Evolutionary conservation across 352 stramenopile genomes (phyloP).

Genomic region (Phytophthora podocarpi): DNA sequence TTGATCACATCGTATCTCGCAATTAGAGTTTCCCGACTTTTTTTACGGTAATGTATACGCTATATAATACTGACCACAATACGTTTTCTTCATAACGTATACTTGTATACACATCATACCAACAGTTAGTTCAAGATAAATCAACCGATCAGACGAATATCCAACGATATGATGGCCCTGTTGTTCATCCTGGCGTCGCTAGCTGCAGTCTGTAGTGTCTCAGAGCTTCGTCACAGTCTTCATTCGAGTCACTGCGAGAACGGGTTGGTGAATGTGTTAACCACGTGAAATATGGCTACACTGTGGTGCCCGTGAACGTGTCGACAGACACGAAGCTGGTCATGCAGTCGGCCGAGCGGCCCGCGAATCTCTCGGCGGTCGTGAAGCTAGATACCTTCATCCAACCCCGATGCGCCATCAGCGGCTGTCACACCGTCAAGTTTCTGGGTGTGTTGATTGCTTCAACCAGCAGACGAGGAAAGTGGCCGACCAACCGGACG

Average conservation of each 20-base stretch:
- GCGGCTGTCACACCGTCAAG: conserved; percentile 39
- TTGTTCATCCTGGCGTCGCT: conserved; percentile 12
- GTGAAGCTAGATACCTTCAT: conserved; percentile 53
- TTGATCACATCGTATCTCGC: too few species aligned
- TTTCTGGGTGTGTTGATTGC: conserved; percentile 49
- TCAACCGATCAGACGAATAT: too few species aligned
- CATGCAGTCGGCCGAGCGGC: conserved; percentile 47
- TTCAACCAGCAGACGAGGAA: conserved; percentile 48
- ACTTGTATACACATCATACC: too few species aligned
- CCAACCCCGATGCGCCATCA: conserved; percentile 54
- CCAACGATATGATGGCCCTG: conserved; percentile 10
- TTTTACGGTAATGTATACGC: too few species aligned
- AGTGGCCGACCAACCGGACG: conserved; percentile 42
- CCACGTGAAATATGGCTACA: conserved; percentile 62
- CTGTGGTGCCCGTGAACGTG: conserved; percentile 47
- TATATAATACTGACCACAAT: too few species aligned
- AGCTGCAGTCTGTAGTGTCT: neutral
- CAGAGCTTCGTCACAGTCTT: conserved; percentile 3
- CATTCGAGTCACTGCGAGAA: conserved; percentile 49
- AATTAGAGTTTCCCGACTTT: too few species aligned
- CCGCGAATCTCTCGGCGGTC: conserved; percentile 39
- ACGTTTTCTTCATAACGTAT: too few species aligned
- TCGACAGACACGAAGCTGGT: conserved; percentile 35
- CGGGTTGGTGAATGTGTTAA: conserved; percentile 42
- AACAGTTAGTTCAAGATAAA: too few species aligned